Evolutionary conservation across 2,329 filamentous ascomycete genomes (phyloP), one percentile per base, ranked within the genome.

Genomic region (Microcyclospora pomicola): DNA sequence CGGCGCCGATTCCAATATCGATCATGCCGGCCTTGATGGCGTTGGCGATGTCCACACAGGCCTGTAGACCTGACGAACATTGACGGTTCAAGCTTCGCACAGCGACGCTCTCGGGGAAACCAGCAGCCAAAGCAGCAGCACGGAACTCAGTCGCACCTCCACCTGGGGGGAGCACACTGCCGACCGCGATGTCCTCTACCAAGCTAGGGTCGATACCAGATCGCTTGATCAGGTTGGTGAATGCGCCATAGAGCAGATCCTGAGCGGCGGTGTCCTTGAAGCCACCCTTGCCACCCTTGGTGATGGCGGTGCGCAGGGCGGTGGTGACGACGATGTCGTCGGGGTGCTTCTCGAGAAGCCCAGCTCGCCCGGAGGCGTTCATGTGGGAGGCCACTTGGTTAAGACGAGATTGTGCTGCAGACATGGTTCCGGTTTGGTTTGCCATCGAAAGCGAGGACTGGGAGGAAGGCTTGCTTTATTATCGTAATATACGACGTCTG

Each of bases 111-210:
- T 82, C 81, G 32, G 91, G 83, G 69, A 96, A 92, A 33, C 91
- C 91, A 35, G 91, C 91, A 6, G 85, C 84, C 40, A 96, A 71
- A 38, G 80, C 80, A 28, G 91, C 91, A 42, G 86, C 91, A 48
- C 91, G 81, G 77, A 94, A 95, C 67, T 96, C 91, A 34, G 91
- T 96, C 15, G 91, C 91, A 49, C 88, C 91, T 50, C 86, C 91
- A 44, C 91, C 91, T 27, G 88, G 88, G 13, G 88, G 77, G 35
- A 98, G 77, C 24, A 98, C 91, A 39, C 80, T 81, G 49, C 91
- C 91, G 41, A 96, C 87, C 37, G 81, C 81, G 48, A 98, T 80
- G 59, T 98, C 91, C 63, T 96, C 84, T 35, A 98, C 85, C 28
- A 91, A 71, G 29, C 67, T 68, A 15, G 91, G 87, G 64, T 95